Conservation (phyloP, 306 rosid genomes). For the cucumber (Cucumis sativus) region DNA sequence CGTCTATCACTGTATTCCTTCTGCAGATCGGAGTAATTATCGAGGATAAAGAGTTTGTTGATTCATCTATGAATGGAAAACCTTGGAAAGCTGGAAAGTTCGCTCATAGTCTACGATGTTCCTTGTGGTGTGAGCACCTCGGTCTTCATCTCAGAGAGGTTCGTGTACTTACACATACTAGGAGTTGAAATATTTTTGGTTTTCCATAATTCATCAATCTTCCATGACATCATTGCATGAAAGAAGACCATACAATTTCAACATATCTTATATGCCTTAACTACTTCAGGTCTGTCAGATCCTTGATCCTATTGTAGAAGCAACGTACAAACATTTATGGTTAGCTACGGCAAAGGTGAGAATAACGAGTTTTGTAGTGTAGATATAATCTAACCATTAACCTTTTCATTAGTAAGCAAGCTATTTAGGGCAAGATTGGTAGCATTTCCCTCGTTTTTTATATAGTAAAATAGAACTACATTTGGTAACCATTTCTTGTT, state of each 20-base stretch:
- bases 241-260: background rate
- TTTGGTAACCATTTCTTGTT: no score
- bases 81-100: constrained; percentile 43
- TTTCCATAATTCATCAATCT: background rate
- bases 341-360: constrained; percentile 40
- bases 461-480: no score
- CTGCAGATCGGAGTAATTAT: constrained; percentile 32
- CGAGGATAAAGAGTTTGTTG: constrained; percentile 36
- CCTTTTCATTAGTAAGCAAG: background rate
- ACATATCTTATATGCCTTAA: background rate
- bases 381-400: background rate
- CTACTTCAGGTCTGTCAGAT: constrained; percentile 26
- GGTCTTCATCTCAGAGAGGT: constrained; percentile 39
- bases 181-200: background rate
- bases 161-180: background rate
- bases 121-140: constrained; percentile 41
- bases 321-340: constrained; percentile 39
- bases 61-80: constrained; percentile 34
- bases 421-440: background rate
- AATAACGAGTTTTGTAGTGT: background rate
- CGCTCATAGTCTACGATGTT: constrained; percentile 27
- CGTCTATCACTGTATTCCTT: background rate
- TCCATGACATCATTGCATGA: background rate
- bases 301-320: constrained; percentile 37
- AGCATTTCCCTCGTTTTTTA: no score